These are phyloP conservation scores for Austroboletus niveus DNA, from an alignment of 1,284 basidiomycete species.

Conservation along the genomic window DNA sequence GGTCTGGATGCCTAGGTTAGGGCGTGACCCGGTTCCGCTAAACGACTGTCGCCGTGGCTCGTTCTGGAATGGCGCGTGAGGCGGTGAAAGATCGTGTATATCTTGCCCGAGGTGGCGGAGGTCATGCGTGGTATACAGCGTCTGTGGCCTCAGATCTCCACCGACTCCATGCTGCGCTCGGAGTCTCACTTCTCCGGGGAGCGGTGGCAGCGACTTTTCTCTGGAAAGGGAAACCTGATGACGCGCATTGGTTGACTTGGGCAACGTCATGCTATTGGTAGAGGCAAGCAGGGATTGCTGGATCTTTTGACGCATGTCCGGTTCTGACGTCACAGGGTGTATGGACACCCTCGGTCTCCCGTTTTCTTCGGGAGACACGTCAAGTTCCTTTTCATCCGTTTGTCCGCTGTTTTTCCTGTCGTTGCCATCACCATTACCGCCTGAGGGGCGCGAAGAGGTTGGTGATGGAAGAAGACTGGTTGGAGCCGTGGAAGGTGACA, in stretches of 20 bases:
- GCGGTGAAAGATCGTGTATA: conserved; percentile 50
- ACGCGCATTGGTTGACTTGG: conserved; percentile 31
- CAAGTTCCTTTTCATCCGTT: conserved; percentile 39
- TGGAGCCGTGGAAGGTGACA: conserved; percentile 69
- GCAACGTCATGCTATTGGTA: conserved; percentile 30
- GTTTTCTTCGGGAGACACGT: conserved; percentile 33
- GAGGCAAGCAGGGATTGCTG: conserved; percentile 36
- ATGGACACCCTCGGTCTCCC: conserved; percentile 38
- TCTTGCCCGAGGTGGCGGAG: conserved; percentile 44
- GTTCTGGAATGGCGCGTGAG: conserved; percentile 60
- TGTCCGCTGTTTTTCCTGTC: conserved; percentile 39
- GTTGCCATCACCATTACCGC: conserved; percentile 52
- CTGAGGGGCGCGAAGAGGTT: conserved; percentile 62
- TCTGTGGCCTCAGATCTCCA: conserved; percentile 57
- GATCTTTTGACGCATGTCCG: conserved; percentile 52
- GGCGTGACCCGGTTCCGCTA: conserved; percentile 56
- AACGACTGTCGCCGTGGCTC: conserved; percentile 74
- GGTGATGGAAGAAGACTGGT: conserved; percentile 73
- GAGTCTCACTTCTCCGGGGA: conserved; percentile 55
- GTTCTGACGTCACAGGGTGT: conserved; percentile 55
- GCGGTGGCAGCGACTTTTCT: conserved; percentile 75
- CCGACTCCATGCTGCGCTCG: conserved; percentile 37
- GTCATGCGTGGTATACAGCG: conserved; percentile 61
- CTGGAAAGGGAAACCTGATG: conserved; percentile 43
- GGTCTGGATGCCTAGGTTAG: conserved; percentile 48